Base-by-base conservation (phyloP, 805 yeast species). In the Candida piceae region DNA sequence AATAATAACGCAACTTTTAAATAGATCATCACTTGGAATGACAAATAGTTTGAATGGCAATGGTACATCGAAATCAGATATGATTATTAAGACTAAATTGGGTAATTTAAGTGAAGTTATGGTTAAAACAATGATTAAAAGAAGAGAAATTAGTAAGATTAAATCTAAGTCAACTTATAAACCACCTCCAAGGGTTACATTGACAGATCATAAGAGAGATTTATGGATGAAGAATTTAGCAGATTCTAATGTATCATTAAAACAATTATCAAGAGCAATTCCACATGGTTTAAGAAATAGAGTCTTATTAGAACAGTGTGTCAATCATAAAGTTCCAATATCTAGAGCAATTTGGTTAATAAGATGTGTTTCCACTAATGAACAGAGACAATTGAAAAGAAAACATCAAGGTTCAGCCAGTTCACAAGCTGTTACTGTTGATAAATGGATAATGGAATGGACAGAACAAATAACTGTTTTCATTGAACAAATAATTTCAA, bases 281-380 rank as follows among this genome's bases (percentile, higher is more conserved):
- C 97, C 98, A 0, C 96, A 90, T 56, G 97, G 97, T 0, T 74
- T 89, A 16, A 68, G 89, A 45, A 84, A 85, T 54, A 76, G 77
- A 46, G 69, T 72, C 1, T 64, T 90, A 15, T 55, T 90, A 4
- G 96, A 88, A 44, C 84, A 80, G 42, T 72, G 94, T 45, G 72
- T 82, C 41, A 52, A 63, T 17, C 79, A 80, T 51, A 63, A 64
- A 23, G 79, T 90, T 0, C 96, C 97, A 0, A 63, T 83, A 2
- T 55, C 73, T n/a, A 66, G 97, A 41, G 95, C 96, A 0, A 59
- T 90, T 2, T 90, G 98, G 98, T 72, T 93, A 41, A 83, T 90
- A 4, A 77, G 85, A 45, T 86, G 96, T 58, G 86, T 89, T 3
- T 79, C 89, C 17, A 79, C 84, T 10, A 84, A 88, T 44, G 96